These are phyloP conservation scores for Pleurotus giganteus DNA, from an alignment of 768 basidiomycete genomes.

Conservation along the genomic window DNA sequence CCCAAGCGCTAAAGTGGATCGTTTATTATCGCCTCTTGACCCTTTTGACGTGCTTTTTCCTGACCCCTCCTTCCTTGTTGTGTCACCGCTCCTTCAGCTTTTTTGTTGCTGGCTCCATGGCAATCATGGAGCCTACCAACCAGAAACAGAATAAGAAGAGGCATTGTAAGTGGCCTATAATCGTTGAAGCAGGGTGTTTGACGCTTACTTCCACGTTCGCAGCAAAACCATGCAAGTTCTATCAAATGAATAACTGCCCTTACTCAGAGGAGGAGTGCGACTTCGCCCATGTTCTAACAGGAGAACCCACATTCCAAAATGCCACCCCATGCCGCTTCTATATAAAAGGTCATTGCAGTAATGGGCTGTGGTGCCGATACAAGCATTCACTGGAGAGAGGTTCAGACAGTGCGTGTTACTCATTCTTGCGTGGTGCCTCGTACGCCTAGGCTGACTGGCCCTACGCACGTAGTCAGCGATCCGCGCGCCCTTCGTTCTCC, in stretches of 20 bases:
- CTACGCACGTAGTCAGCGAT: slow-evolving; percentile 1
- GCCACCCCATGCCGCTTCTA: slow-evolving; percentile 32
- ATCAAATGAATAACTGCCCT: slow-evolving; percentile 40
- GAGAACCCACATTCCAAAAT: slow-evolving; percentile 16
- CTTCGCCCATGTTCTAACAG: slow-evolving; percentile 39
- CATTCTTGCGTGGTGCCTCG: background rate
- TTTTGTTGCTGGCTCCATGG: slow-evolving; percentile 7
- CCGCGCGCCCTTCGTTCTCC: slow-evolving; percentile 6
- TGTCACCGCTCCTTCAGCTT: background rate
- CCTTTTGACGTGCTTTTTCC: slow-evolving; percentile 1
- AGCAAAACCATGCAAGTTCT: slow-evolving; percentile 53
- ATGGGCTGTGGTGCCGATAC: slow-evolving; percentile 36
- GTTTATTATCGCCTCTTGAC: slow-evolving; percentile 8
- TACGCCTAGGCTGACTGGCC: background rate
- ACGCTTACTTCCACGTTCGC: slow-evolving; percentile 14
- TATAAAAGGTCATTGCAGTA: slow-evolving; percentile 32
- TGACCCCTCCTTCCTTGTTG: slow-evolving; percentile 5
- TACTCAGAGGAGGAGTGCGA: slow-evolving; percentile 45
- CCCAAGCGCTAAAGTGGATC: slow-evolving; percentile 5
- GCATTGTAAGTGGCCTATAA: slow-evolving; percentile 9
- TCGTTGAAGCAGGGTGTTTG: background rate
- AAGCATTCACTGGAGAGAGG: slow-evolving; percentile 25
- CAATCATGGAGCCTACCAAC: slow-evolving; percentile 6
- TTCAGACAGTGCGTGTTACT: background rate
- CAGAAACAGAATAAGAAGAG: slow-evolving; percentile 13